Conservation (phyloP, 106 monocot species). For the Narthecium ossifragum region DNA sequence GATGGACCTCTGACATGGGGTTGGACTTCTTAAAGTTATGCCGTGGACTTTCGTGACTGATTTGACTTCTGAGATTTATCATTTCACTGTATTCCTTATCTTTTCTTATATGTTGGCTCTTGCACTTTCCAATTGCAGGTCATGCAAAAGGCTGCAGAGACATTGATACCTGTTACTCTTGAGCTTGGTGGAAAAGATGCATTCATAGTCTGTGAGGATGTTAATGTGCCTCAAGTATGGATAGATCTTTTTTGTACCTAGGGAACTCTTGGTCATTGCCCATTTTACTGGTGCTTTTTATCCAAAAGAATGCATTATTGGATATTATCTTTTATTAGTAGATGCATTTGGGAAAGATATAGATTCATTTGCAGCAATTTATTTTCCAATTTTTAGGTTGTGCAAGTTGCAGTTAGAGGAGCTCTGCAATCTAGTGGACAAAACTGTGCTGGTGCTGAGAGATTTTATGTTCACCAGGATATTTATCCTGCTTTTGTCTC, state of each 20-base stretch:
- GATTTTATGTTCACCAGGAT: constrained; percentile 93
- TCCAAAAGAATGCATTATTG: no score
- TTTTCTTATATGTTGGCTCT: neutral
- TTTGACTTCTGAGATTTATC: no score
- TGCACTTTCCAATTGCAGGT: constrained; percentile 42
- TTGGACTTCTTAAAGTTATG: no score
- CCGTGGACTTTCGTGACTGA: no score
- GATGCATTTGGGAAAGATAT: no score
- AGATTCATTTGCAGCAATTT: constrained; percentile 2
- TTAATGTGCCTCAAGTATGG: constrained; percentile 78
- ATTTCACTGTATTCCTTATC: no score
- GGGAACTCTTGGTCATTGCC: neutral
- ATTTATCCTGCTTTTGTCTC: constrained; percentile 83
- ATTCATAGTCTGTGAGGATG: constrained; percentile 98
- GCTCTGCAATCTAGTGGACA: constrained; percentile 98
- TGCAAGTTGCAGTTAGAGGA: constrained; percentile 86
- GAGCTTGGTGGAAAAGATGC: constrained; percentile 99
- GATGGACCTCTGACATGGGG: no score
- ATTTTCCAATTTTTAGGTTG: constrained; percentile 42
- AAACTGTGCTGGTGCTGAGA: constrained; percentile 99
- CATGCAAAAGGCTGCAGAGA: constrained; percentile 86
- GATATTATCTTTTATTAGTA: no score
- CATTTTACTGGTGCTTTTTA: constrained; percentile 7
- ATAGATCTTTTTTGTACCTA: neutral
- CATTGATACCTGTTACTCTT: constrained; percentile 89